Evolutionary conservation across 2,329 filamentous ascomycete species (phyloP).

Genomic region (Mariannaea sp.): DNA sequence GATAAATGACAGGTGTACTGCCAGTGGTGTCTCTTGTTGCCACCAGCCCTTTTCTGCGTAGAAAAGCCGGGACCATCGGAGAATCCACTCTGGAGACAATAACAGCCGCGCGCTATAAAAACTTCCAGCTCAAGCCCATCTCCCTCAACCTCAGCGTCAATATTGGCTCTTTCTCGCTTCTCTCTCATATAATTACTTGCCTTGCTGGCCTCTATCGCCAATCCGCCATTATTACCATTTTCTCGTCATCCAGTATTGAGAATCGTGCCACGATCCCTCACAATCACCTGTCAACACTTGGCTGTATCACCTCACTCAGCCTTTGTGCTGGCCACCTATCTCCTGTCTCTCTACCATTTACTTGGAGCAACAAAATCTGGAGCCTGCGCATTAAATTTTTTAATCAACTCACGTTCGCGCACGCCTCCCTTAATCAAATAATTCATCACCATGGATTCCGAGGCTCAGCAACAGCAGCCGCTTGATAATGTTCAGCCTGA

Average conservation of each 20-base stretch:
- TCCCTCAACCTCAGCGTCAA: constrained; percentile 8
- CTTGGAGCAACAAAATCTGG: not conserved
- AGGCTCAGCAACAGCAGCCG: constrained; percentile 36
- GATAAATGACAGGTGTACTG: not conserved
- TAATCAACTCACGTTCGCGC: not conserved
- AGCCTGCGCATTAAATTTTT: not conserved
- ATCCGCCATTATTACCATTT: not conserved
- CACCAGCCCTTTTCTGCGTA: constrained; percentile 16
- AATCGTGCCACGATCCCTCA: constrained; percentile 1
- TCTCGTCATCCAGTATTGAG: constrained; percentile 2
- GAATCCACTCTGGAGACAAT: constrained; percentile 16
- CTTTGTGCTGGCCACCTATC: not conserved
- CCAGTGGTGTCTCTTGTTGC: constrained; percentile 9
- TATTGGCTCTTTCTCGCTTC: not conserved
- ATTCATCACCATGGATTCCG: constrained; percentile 31
- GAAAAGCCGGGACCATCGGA: constrained; percentile 24
- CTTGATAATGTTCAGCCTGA: constrained; percentile 33
- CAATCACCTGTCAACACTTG: constrained; percentile 1
- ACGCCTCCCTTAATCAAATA: not conserved
- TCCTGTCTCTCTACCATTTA: too few relatives aligned
- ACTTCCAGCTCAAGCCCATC: constrained; percentile 25
- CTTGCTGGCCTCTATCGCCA: not conserved
- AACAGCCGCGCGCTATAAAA: constrained; percentile 34
- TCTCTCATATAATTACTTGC: not conserved
- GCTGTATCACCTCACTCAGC: constrained; percentile 11